Conservation (phyloP, 257 asterid species). For the Ballota nigra region DNA sequence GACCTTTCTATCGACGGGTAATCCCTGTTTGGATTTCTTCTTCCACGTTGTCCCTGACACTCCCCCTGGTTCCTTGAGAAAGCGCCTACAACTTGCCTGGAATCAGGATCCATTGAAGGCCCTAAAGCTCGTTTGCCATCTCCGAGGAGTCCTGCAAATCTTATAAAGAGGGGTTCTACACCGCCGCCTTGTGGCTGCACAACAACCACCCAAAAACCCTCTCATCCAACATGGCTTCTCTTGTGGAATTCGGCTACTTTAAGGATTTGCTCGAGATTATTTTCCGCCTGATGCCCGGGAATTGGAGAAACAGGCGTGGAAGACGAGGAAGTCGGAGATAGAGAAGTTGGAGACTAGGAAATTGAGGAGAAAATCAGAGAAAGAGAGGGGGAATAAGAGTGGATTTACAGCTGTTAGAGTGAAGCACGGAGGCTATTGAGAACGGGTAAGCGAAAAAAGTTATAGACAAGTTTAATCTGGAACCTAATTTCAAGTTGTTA, state of each 20-base stretch:
- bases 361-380: neutral
- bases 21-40: no score
- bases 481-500: neutral
- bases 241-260: constrained; percentile 43
- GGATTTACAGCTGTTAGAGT: no score
- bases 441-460: neutral
- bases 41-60: no score
- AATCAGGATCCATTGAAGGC: constrained; percentile 36
- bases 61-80: no score
- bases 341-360: neutral
- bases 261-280: constrained; percentile 55
- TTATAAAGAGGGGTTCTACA: constrained; percentile 21
- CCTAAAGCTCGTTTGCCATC: constrained; percentile 42
- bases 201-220: constrained; percentile 44
- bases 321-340: neutral
- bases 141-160: constrained; percentile 47
- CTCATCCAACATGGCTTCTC: constrained; percentile 23
- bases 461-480: neutral
- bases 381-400: neutral
- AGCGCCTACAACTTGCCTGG: no score
- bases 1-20: constrained; percentile 38
- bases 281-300: constrained; percentile 32
- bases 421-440: neutral
- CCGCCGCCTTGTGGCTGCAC: constrained; percentile 48
- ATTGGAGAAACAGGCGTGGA: constrained; percentile 1